phyloP scores from a whole-genome alignment of 148 eudicot species.

The Chenopodium berlandieri region DNA sequence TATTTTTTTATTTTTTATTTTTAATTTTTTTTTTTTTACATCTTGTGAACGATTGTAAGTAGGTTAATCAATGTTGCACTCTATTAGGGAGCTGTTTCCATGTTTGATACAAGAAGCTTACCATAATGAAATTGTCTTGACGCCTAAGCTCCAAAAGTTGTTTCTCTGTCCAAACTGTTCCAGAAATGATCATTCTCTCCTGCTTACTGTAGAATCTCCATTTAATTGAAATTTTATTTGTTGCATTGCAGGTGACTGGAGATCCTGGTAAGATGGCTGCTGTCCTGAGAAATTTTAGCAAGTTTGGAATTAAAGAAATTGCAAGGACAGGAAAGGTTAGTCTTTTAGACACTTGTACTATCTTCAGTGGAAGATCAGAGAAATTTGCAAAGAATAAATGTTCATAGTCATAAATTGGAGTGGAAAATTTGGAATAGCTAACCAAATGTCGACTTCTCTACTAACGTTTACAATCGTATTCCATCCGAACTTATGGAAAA shows the following conservation, averaged over 20 bases:
- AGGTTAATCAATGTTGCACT: not conserved
- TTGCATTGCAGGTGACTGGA: slow-evolving; percentile 64
- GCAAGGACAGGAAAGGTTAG: slow-evolving; percentile 93
- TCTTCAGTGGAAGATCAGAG: not conserved
- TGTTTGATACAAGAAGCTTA: slow-evolving; percentile 4
- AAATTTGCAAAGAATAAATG: not conserved
- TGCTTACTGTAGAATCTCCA: not conserved
- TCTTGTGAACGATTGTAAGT: not conserved
- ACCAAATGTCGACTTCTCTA: slow-evolving; percentile 6
- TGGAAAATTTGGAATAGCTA: not conserved
- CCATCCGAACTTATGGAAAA: not conserved
- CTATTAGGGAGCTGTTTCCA: not conserved
- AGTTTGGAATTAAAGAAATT: slow-evolving; percentile 84
- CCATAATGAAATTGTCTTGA: not conserved
- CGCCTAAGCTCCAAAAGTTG: not conserved
- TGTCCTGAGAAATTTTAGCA: slow-evolving; percentile 62
- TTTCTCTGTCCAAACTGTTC: not conserved
- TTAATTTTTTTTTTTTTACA: not conserved
- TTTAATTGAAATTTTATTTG: not conserved
- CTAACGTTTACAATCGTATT: not conserved
- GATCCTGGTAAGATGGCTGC: slow-evolving; percentile 96
- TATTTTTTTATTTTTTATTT: not conserved
- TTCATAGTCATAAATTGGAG: not conserved
- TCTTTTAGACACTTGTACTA: slow-evolving; percentile 1
- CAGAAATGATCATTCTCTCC: not conserved